phyloP scores from a whole-genome alignment of 441 rosid species.

The Francoa sonchifolia region DNA sequence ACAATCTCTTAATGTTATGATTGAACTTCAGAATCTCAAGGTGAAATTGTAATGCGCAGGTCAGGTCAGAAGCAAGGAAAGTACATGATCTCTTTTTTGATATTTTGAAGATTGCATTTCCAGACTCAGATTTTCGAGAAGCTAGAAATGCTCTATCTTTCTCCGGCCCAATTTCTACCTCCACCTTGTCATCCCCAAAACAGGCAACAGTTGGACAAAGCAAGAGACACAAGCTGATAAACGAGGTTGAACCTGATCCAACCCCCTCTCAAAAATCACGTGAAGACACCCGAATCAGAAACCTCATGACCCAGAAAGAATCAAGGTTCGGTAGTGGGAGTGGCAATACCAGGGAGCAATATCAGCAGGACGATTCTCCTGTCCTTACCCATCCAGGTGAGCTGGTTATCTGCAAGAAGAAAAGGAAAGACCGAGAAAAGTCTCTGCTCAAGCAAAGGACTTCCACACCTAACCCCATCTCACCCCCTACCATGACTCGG shows the following conservation, averaged over 20 bases:
- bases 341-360: slow-evolving; percentile 35
- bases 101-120: slow-evolving; percentile 83
- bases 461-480: slow-evolving; percentile 63
- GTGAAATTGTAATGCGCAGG: slow-evolving; percentile 33
- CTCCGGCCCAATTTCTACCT: slow-evolving; percentile 35
- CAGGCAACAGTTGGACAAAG: slow-evolving; percentile 34
- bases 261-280: slow-evolving; percentile 30
- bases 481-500: slow-evolving; percentile 67
- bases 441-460: slow-evolving; percentile 43
- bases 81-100: slow-evolving; percentile 97
- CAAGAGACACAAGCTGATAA: slow-evolving; percentile 50
- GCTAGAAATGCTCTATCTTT: slow-evolving; percentile 69
- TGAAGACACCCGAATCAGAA: slow-evolving; percentile 65
- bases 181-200: slow-evolving; percentile 47
- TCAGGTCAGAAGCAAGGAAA: slow-evolving; percentile 87
- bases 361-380: slow-evolving; percentile 58
- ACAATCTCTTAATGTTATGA: neutral
- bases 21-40: slow-evolving; percentile 8
- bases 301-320: slow-evolving; percentile 57
- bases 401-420: slow-evolving; percentile 93
- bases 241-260: slow-evolving; percentile 57
- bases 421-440: slow-evolving; percentile 95
- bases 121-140: slow-evolving; percentile 79
- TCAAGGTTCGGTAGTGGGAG: slow-evolving; percentile 45
- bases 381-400: slow-evolving; percentile 75